Base-by-base conservation (phyloP, 1,284 basidiomycete species). In the Ustanciosporium gigantosporum region DNA sequence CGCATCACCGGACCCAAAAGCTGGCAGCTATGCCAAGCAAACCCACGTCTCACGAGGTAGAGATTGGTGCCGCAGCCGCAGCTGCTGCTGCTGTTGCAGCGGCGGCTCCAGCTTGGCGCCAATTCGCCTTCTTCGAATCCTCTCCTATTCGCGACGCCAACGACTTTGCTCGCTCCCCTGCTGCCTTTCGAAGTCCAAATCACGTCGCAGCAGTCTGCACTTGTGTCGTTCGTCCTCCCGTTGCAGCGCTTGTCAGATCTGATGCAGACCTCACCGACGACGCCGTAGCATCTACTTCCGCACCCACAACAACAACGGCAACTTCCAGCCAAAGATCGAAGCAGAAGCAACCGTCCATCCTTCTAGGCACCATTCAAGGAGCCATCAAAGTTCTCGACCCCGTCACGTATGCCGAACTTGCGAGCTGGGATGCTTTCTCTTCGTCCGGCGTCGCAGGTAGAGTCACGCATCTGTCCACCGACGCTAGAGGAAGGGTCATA, bases 81-180 rank as follows among this genome's bases (percentile, higher is more conserved):
- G 59, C 46, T 3, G 48, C 58, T 4, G 59, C 48, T 9, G 51
- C 61, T 2, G 45, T 56, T 9, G 49, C 64, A 5, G 59, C 57
- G 0, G 68, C 68, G 16, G 65, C 55, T 34, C 69, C 69, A 32
- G 67, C 69, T 22, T 72, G 69, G 69, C 56, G 69, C 7, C 65
- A 70, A 19, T 67, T 72, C 55, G 49, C 56, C 22, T 72, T 72
- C 48, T 72, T 66, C 47, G 69, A 72, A 19, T 41, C 59, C 17
- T 59, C 50, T 5, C 46, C 42, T 1, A 49, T 72, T 11, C 50
- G 68, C n/a, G 69, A 72, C 39, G 15, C 44, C 3, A 45, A 59
- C 35, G 69, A 72, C 46, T 68, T 68, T 47, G 47, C 50, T 2
- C 44, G 47, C 21, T 41, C 69, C 2, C 69, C 69, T 11, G 32